These are phyloP conservation scores for Tremella yokohamensis DNA, from an alignment of 768 basidiomycete species.

Conservation along the genomic window DNA sequence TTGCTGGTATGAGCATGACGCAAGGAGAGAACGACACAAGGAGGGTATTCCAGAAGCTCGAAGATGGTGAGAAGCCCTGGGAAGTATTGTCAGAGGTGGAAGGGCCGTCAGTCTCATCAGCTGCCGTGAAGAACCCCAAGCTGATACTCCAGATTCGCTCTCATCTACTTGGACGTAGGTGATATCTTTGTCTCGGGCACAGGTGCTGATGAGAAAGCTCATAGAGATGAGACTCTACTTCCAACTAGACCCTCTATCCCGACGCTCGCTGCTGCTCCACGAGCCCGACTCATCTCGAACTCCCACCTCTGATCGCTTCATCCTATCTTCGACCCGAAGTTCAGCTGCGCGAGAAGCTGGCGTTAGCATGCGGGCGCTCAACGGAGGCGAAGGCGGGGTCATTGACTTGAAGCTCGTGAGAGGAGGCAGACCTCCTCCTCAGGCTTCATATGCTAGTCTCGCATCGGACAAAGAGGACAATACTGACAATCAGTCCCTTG, in stretches of 20 bases:
- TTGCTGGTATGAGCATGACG: conserved; percentile 33
- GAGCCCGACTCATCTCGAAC: conserved; percentile 2
- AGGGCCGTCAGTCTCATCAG: conserved; percentile 42
- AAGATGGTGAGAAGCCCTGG: conserved; percentile 23
- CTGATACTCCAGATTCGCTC: conserved; percentile 36
- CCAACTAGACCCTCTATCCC: conserved; percentile 44
- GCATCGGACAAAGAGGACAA: background rate
- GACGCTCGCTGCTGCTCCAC: conserved; percentile 42
- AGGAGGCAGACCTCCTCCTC: background rate
- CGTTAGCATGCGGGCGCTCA: conserved; percentile 28
- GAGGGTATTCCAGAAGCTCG: conserved; percentile 24
- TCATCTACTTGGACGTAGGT: conserved; percentile 39
- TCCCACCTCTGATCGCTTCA: conserved; percentile 12
- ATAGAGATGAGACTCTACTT: conserved; percentile 26
- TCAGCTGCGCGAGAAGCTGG: conserved; percentile 15
- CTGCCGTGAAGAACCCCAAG: background rate
- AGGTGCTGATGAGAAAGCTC: conserved; percentile 16
- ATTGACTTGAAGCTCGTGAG: conserved; percentile 6
- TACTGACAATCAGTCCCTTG: conserved; percentile 43
- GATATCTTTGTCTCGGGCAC: background rate
- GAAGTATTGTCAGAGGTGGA: conserved; percentile 34
- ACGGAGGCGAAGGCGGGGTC: conserved; percentile 36
- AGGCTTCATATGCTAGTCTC: background rate
- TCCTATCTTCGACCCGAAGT: conserved; percentile 28
- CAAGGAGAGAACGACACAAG: conserved; percentile 41